A percentile compares a stretch with the other conserved stretches of the same genome.
phyloP scores from a whole-genome alignment of 352 stramenopile species.

The Aphanomyces cochlioides region DNA sequence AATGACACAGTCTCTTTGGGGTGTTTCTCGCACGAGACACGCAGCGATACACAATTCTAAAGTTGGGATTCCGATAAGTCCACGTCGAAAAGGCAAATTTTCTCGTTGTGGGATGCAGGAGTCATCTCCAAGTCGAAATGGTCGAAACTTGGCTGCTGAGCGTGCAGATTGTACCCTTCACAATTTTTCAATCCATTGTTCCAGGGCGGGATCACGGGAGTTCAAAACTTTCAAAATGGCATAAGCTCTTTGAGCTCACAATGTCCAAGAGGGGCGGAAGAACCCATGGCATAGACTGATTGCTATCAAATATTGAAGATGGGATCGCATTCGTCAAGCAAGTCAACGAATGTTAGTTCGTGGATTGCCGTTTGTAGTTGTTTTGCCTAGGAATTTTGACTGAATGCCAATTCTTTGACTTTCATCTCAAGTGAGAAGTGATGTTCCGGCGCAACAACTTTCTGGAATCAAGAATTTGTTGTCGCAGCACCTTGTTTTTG shows the following conservation, averaged over 20 bases:
- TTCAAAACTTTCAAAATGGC: constrained; percentile 45
- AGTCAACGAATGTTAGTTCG: constrained; percentile 55
- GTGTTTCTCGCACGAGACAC: constrained; percentile 30
- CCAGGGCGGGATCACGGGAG: constrained; percentile 36
- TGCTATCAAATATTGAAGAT: constrained; percentile 85
- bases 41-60: constrained; percentile 70
- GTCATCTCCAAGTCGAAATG: not conserved
- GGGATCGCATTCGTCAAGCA: constrained; percentile 87
- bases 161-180: not conserved
- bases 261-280: constrained; percentile 41
- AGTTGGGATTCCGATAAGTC: constrained; percentile 51
- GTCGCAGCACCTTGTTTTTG: constrained; percentile 38
- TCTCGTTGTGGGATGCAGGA: not conserved
- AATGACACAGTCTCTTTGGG: constrained; percentile 31
- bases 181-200: not conserved
- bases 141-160: not conserved
- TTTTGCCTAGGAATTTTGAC: constrained; percentile 17
- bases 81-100: not conserved
- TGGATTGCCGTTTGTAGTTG: constrained; percentile 43
- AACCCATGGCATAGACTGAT: constrained; percentile 81
- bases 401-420: constrained; percentile 43
- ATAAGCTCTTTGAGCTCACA: constrained; percentile 47
- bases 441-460: constrained; percentile 83
- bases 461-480: constrained; percentile 44
- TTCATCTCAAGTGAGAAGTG: constrained; percentile 87